Conservation (phyloP, 768 basidiomycete genomes). For the Calocybe indica region DNA sequence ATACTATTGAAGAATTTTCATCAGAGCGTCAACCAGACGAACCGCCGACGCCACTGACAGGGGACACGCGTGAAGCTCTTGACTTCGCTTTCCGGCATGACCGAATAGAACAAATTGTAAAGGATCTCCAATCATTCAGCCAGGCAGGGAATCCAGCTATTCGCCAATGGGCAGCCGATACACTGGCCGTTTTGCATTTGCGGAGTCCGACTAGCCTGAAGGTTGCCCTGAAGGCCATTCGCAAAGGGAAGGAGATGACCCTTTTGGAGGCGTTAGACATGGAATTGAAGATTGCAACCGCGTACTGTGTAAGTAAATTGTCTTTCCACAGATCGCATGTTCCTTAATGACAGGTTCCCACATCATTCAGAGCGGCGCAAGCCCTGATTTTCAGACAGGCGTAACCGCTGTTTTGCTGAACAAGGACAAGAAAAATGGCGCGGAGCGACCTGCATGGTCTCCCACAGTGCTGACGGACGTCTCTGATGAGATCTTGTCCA, state of each 20-base stretch:
- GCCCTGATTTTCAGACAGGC: conserved; percentile 79
- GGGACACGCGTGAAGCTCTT: conserved; percentile 65
- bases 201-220: conserved; percentile 92
- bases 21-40: conserved; percentile 62
- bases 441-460: conserved; percentile 58
- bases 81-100: conserved; percentile 73
- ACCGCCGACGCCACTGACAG: conserved; percentile 45
- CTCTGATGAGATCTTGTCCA: conserved; percentile 44
- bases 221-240: conserved; percentile 78
- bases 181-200: conserved; percentile 52
- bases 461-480: conserved; percentile 62
- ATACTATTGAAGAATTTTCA: conserved; percentile 66
- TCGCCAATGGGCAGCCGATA: conserved; percentile 68
- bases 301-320: conserved; percentile 70
- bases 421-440: conserved; percentile 24
- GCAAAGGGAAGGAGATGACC: conserved; percentile 56
- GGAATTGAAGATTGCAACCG: conserved; percentile 86
- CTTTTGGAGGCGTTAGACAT: conserved; percentile 69
- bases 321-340: conserved; percentile 6
- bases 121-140: conserved; percentile 41
- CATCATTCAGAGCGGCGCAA: conserved; percentile 57
- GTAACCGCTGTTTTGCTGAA: conserved; percentile 60
- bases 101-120: conserved; percentile 67
- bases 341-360: conserved; percentile 9
- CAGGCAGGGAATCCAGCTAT: conserved; percentile 38